These are phyloP conservation scores for Mycosphaerella sp. DNA, from an alignment of 2,329 filamentous ascomycete species.

Conservation along the genomic window DNA sequence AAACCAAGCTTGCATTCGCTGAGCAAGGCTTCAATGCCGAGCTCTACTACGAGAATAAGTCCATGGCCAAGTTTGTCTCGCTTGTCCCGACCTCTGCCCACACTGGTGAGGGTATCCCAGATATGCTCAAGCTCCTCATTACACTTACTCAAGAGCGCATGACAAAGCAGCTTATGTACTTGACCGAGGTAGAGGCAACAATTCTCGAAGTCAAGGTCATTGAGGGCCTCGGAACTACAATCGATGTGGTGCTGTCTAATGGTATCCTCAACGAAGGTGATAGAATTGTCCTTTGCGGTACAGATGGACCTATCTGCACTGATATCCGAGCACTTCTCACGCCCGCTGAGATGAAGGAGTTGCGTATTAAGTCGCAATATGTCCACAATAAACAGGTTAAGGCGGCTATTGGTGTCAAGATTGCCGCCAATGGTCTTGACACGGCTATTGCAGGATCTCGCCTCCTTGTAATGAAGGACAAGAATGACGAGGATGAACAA, in stretches of 20 bases:
- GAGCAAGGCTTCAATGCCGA: conserved; percentile 98
- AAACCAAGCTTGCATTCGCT: conserved; percentile 88
- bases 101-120: conserved; percentile 98
- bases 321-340: conserved; percentile 93
- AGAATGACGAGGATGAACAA: conserved; percentile 69
- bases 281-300: conserved; percentile 88
- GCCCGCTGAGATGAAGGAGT: conserved; percentile 83
- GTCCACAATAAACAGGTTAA: conserved; percentile 99
- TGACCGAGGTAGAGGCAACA: conserved; percentile 94
- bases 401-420: conserved; percentile 97
- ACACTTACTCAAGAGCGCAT: conserved; percentile 94
- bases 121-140: conserved; percentile 94
- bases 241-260: conserved; percentile 94
- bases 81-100: conserved; percentile 94
- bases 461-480: conserved; percentile 84
- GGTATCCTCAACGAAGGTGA: conserved; percentile 92
- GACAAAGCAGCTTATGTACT: conserved; percentile 95
- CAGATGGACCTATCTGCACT: conserved; percentile 91
- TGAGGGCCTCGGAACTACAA: conserved; percentile 96
- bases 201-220: conserved; percentile 99
- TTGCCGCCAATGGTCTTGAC: conserved; percentile 91
- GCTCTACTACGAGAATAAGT: conserved; percentile 96
- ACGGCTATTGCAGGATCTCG: conserved; percentile 94
- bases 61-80: conserved; percentile 90
- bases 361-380: conserved; percentile 91